Conservation (phyloP, 805 yeast species). For the Candida tallmaniae region DNA sequence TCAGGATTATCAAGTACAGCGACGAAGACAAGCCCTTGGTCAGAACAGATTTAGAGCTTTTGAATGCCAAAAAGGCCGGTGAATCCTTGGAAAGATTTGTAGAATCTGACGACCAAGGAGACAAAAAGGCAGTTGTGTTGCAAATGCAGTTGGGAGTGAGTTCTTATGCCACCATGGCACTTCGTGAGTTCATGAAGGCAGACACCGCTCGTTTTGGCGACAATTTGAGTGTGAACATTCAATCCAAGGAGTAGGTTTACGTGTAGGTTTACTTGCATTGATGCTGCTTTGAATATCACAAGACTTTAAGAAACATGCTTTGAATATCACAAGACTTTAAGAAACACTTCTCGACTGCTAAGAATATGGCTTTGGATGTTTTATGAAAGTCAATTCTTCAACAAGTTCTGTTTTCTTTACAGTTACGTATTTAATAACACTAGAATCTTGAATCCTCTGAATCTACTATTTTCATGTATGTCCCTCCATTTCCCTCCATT, state of each 20-base stretch:
- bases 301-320: no score
- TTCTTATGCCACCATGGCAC: slow-evolving; percentile 96
- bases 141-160: slow-evolving; percentile 78
- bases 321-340: no score
- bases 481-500: no score
- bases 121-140: slow-evolving; percentile 64
- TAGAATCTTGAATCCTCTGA: no score
- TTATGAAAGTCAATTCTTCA: no score
- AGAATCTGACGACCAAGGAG: slow-evolving; percentile 25
- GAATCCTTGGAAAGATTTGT: slow-evolving; percentile 21
- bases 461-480: no score
- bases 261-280: no score
- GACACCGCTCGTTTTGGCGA: slow-evolving; percentile 50
- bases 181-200: slow-evolving; percentile 82
- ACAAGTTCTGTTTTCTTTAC: no score
- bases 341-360: no score
- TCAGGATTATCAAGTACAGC: slow-evolving; percentile 55
- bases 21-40: slow-evolving; percentile 64
- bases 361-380: no score
- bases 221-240: slow-evolving; percentile 9
- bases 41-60: slow-evolving; percentile 65
- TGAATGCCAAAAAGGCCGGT: slow-evolving; percentile 22
- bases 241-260: background rate
- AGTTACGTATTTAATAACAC: no score
- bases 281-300: no score